A percentile compares a stretch with the other conserved stretches of the same genome.
Evolutionary conservation across 768 basidiomycete genomes (phyloP).

Genomic region (Gymnopilus dilepis): DNA sequence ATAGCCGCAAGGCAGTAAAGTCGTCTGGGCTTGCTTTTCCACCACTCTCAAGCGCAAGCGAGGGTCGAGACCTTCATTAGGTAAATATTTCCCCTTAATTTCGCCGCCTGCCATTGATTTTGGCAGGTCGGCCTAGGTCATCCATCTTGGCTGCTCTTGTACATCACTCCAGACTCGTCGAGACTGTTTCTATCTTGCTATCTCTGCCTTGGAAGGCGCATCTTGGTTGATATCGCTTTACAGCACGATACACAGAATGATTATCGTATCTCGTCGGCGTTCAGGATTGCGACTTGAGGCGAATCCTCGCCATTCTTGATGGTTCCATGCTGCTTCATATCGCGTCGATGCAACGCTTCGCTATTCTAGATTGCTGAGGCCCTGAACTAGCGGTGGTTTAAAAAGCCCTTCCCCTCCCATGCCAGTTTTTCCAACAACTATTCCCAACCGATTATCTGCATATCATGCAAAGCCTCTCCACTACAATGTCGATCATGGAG

Average conservation of each 20-base stretch:
- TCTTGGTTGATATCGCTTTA: not conserved
- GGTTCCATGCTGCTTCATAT: not conserved
- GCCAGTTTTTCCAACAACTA: not conserved
- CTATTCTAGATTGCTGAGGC: not conserved
- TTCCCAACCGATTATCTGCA: not conserved
- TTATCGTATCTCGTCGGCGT: not conserved
- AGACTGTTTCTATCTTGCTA: not conserved
- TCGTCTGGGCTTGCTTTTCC: no score
- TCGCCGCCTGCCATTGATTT: not conserved
- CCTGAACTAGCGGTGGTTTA: not conserved
- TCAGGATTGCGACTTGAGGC: not conserved
- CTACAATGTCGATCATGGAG: conserved; percentile 1
- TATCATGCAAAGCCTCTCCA: not conserved
- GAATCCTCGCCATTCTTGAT: not conserved
- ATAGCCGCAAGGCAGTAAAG: no score
- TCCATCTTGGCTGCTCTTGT: not conserved
- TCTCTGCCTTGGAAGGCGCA: no score
- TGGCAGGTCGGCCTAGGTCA: not conserved
- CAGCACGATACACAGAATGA: not conserved
- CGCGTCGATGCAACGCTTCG: not conserved
- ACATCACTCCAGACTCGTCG: conserved; percentile 3
- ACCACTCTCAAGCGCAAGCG: no score
- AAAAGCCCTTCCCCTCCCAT: not conserved
- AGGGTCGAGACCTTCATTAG: not conserved
- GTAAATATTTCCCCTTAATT: not conserved